Evolutionary conservation across 2,329 filamentous ascomycete genomes (phyloP).

Genomic region (Fusarium globosum): DNA sequence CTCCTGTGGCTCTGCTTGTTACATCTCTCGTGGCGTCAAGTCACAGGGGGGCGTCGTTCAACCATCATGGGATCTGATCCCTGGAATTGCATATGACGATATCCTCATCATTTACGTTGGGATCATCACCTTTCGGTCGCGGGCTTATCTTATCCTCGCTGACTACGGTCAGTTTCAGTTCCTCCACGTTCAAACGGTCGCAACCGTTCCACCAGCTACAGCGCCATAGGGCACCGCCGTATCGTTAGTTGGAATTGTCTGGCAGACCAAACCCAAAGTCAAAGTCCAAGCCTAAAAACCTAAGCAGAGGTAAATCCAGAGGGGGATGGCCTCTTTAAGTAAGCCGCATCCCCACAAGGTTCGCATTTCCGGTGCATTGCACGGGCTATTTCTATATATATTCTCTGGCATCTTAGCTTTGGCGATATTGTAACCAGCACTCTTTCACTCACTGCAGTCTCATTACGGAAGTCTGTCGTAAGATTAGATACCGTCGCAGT

Average conservation of each 20-base stretch:
- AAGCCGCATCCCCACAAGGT: conserved; percentile 39
- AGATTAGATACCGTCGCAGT: not conserved
- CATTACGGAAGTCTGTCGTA: not conserved
- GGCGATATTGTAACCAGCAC: not conserved
- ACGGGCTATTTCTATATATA: conserved; percentile 26
- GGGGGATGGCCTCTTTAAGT: conserved; percentile 47
- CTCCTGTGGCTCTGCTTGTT: conserved; percentile 23
- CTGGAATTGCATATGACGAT: conserved; percentile 30
- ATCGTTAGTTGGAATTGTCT: conserved; percentile 34
- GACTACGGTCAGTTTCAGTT: not conserved
- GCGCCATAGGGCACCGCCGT: conserved; percentile 29
- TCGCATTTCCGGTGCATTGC: conserved; percentile 17
- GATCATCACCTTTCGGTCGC: not conserved
- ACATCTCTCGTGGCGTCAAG: conserved; percentile 14
- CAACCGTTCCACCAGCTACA: not conserved
- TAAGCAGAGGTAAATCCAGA: conserved; percentile 2
- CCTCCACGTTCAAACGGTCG: not conserved
- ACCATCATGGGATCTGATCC: not conserved
- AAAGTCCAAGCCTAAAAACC: conserved; percentile 2
- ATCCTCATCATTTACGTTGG: conserved; percentile 16
- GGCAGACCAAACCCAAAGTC: conserved; percentile 14
- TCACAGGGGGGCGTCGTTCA: conserved; percentile 7
- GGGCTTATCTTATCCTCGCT: not conserved
- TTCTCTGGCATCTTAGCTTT: conserved; percentile 5
- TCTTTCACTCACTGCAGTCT: not conserved